Conservation (phyloP, 495 filamentous ascomycete species). For the Tuber indicum region DNA sequence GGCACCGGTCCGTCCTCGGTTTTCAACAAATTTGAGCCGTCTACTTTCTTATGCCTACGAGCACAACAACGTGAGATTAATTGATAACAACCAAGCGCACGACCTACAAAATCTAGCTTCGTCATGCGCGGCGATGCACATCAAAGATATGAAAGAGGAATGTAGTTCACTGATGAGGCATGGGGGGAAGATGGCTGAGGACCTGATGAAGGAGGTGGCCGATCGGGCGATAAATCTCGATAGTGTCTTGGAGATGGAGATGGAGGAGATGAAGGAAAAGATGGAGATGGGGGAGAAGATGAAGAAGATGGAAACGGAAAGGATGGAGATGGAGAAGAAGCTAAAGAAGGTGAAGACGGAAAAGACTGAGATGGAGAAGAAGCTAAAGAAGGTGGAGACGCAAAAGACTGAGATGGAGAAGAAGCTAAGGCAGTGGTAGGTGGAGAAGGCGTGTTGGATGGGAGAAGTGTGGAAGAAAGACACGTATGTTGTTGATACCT, state of each 20-base stretch:
- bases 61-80: not conserved
- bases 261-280: not conserved
- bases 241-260: not conserved
- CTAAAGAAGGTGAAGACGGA: too few species aligned
- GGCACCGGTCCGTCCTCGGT: not conserved
- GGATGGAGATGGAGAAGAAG: too few species aligned
- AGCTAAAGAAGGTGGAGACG: too few species aligned
- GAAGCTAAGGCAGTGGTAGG: too few species aligned
- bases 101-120: not conserved
- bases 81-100: not conserved
- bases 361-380: too few species aligned
- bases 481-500: too few species aligned
- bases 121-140: not conserved
- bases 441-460: too few species aligned
- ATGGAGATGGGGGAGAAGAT: too few species aligned
- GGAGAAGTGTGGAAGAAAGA: too few species aligned
- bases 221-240: not conserved
- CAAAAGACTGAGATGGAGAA: too few species aligned
- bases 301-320: too few species aligned
- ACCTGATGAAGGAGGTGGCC: not conserved
- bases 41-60: not conserved
- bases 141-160: not conserved
- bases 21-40: not conserved
- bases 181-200: not conserved
- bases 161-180: not conserved